Percentiles rank a stretch among this genome's conserved stretches.
Conservation (phyloP, 2,329 filamentous ascomycete genomes). For the Colletotrichum agaves region DNA sequence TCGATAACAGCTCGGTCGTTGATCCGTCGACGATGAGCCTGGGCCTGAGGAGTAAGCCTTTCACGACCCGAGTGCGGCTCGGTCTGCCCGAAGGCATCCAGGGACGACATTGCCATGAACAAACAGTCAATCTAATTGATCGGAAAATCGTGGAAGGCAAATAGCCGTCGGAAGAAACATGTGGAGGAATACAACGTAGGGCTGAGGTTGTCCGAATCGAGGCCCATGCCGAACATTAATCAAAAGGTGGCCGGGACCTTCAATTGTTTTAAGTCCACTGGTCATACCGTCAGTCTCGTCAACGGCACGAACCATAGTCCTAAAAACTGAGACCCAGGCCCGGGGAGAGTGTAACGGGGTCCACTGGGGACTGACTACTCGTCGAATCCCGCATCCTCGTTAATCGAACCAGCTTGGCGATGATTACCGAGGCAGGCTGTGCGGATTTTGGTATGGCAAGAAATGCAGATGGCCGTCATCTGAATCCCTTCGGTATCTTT, state of each 20-base stretch:
- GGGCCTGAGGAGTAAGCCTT: conserved; percentile 41
- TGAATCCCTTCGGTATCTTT: conserved; percentile 21
- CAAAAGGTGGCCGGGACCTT: neutral
- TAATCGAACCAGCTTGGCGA: neutral
- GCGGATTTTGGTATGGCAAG: neutral
- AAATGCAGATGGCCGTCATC: conserved; percentile 21
- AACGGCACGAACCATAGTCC: neutral
- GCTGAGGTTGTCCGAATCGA: conserved; percentile 1
- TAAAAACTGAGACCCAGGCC: neutral
- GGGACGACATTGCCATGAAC: neutral
- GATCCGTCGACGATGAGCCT: conserved; percentile 43
- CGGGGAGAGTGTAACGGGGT: neutral
- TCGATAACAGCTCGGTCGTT: conserved; percentile 51
- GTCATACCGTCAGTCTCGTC: neutral
- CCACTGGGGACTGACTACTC: neutral
- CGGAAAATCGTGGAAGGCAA: no score
- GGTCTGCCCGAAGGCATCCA: conserved; percentile 17
- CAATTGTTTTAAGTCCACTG: conserved; percentile 11
- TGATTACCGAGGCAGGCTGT: neutral
- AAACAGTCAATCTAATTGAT: neutral
- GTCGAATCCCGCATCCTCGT: neutral
- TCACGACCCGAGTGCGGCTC: conserved; percentile 38
- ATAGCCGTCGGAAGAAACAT: neutral
- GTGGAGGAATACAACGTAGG: neutral
- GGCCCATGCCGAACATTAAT: neutral